Evolutionary conservation across 192 early-diverging fungal species (phyloP).

Genomic region (Gryganskiella cystojenkinii): DNA sequence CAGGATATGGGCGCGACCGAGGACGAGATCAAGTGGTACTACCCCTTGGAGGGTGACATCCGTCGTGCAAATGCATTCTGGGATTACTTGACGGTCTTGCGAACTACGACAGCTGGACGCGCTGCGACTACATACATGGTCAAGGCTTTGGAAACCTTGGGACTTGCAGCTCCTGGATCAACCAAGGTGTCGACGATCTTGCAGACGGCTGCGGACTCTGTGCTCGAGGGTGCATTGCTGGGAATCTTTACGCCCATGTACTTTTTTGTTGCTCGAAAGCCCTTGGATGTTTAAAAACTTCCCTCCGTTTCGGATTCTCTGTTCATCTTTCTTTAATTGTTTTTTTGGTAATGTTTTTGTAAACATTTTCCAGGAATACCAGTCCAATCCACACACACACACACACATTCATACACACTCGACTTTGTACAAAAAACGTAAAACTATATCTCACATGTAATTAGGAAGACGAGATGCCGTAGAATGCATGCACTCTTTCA

Average conservation of each 20-base stretch:
- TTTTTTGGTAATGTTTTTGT: too few relatives aligned
- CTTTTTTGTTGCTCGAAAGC: slow-evolving; percentile 83
- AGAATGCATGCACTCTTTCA: too few relatives aligned
- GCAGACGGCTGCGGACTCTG: slow-evolving; percentile 81
- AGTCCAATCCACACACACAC: too few relatives aligned
- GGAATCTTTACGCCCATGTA: slow-evolving; percentile 97
- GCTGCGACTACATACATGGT: slow-evolving; percentile 83
- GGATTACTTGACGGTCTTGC: slow-evolving; percentile 59
- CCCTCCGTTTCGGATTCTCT: too few relatives aligned
- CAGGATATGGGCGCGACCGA: slow-evolving; percentile 71
- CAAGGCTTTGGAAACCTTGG: slow-evolving; percentile 80
- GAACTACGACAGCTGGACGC: slow-evolving; percentile 70
- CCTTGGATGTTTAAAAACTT: slow-evolving; percentile 19
- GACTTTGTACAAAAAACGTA: too few relatives aligned
- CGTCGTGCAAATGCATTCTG: slow-evolving; percentile 58
- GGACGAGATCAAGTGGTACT: slow-evolving; percentile 87
- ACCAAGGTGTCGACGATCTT: slow-evolving; percentile 85
- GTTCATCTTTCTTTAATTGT: too few relatives aligned
- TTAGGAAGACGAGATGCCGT: too few relatives aligned
- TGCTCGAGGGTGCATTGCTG: slow-evolving; percentile 82
- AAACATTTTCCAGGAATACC: too few relatives aligned
- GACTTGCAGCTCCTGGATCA: slow-evolving; percentile 87
- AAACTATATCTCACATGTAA: too few relatives aligned
- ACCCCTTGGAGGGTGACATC: slow-evolving; percentile 76
- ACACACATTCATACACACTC: too few relatives aligned